Evolutionary conservation across 352 stramenopile species (phyloP).

Genomic region (Globisporangium recalcitrans): DNA sequence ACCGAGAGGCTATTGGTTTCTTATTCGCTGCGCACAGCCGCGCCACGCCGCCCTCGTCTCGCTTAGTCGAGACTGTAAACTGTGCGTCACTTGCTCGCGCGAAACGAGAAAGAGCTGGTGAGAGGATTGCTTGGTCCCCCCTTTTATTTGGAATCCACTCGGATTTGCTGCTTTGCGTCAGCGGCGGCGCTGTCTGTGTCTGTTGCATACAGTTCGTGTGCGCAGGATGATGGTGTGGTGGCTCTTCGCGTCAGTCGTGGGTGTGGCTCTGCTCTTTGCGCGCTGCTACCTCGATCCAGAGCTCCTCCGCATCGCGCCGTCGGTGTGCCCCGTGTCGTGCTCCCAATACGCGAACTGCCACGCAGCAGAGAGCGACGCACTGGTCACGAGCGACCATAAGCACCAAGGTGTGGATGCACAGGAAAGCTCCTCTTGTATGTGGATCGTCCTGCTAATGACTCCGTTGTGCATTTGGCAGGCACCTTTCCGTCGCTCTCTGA

Average conservation of each 20-base stretch:
- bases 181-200: background rate
- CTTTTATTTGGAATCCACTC: background rate
- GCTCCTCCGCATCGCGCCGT: background rate
- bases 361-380: background rate
- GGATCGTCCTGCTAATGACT: background rate
- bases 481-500: background rate
- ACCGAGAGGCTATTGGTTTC: background rate
- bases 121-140: background rate
- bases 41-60: background rate
- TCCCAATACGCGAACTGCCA: background rate
- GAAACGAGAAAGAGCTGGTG: constrained; percentile 8
- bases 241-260: constrained; percentile 7
- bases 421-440: background rate
- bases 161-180: constrained; percentile 1
- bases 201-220: background rate
- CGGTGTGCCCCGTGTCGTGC: background rate
- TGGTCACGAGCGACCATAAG: background rate
- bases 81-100: background rate
- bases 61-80: background rate
- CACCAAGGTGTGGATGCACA: constrained; percentile 1
- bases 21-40: background rate
- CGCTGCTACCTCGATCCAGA: background rate
- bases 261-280: background rate
- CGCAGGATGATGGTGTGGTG: constrained; percentile 4
- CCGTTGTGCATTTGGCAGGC: background rate